Percentiles rank a stretch among this genome's conserved stretches.
These are phyloP conservation scores for Orbilia quercus DNA, from an alignment of 2,329 filamentous ascomycete species.

Conservation along the genomic window DNA sequence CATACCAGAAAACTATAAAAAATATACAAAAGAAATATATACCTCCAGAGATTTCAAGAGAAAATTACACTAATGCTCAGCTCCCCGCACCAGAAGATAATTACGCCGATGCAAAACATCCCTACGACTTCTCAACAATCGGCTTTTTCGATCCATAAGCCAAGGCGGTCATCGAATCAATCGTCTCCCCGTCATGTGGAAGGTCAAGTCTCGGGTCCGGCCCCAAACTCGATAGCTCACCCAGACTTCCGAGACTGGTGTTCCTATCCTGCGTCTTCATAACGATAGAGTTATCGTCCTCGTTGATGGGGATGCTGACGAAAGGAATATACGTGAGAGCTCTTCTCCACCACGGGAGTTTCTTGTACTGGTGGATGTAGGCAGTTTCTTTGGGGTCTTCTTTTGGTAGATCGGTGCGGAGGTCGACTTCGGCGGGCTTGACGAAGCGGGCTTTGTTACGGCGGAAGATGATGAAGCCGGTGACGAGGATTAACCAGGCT, in stretches of 20 bases:
- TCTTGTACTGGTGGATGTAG: slow-evolving; percentile 47
- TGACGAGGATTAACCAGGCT: slow-evolving; percentile 43
- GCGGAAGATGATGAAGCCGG: slow-evolving; percentile 28
- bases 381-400: slow-evolving; percentile 53
- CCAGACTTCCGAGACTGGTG: slow-evolving; percentile 30
- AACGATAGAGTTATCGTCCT: slow-evolving; percentile 30
- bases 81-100: background rate
- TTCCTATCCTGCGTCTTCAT: slow-evolving; percentile 10
- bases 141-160: slow-evolving; percentile 32
- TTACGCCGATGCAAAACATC: background rate
- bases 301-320: slow-evolving; percentile 47
- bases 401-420: slow-evolving; percentile 43
- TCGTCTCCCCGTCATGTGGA: slow-evolving; percentile 6
- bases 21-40: slow-evolving; percentile 6
- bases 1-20: slow-evolving; percentile 1
- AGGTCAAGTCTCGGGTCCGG: slow-evolving; percentile 19
- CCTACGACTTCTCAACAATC: background rate
- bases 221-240: slow-evolving; percentile 30
- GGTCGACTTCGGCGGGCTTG: slow-evolving; percentile 33
- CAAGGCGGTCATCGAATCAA: slow-evolving; percentile 37
- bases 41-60: background rate
- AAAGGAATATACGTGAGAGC: slow-evolving; percentile 49
- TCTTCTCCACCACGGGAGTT: slow-evolving; percentile 41
- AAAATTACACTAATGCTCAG: background rate
- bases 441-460: slow-evolving; percentile 28